Evolutionary conservation across 1,284 basidiomycete genomes (phyloP), one percentile per base, ranked within the genome.

Genomic region (Leucoagaricus sp.): DNA sequence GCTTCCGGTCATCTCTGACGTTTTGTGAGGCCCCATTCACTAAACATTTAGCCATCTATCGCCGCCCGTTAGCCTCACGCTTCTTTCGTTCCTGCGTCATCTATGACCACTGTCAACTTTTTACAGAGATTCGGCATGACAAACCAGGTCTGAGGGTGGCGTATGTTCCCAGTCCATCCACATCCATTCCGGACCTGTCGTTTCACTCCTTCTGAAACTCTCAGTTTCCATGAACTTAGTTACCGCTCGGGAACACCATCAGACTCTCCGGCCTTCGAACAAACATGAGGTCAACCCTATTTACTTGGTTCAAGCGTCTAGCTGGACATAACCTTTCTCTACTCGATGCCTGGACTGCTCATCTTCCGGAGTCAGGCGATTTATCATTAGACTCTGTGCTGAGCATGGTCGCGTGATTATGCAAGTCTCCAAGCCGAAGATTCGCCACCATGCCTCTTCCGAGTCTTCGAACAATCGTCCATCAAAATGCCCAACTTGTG

Each of bases 11-110:
- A n/a, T n/a, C 9, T 26, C 31, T 33, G 13, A 33, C 31, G n/a
- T n/a, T n/a, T n/a, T n/a, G 6, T 23, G 15, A 33, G 31, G 29
- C 19, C n/a, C 17, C 26, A 31, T 47, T 47, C 45, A 47, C 25
- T 47, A 26, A 38, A 49, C 6, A 34, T n/a, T 33, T 33, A 36
- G 48, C 7, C 31, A 49, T 33, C 31, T 36, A 49, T 49, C 47
- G 13, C 47, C 10, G 33, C 33, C 12, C 21, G 19, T 21, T 25
- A 13, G 17, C 29, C 47, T 49, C 33, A 17, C 13, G 19, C 33
- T 49, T 26, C 48, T 49, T 13, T 49, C 25, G 25, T 46, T 19
- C 33, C 40, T 52, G 41, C 50, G 50, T 52, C 50, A 52, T 52
- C 26, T 31, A 52, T 52, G 41, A 52, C 50, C 28, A 42, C 17